Evolutionary conservation across 805 yeast species (phyloP), one percentile per base, ranked within the genome.

Genomic region (Komagataella ulmi): DNA sequence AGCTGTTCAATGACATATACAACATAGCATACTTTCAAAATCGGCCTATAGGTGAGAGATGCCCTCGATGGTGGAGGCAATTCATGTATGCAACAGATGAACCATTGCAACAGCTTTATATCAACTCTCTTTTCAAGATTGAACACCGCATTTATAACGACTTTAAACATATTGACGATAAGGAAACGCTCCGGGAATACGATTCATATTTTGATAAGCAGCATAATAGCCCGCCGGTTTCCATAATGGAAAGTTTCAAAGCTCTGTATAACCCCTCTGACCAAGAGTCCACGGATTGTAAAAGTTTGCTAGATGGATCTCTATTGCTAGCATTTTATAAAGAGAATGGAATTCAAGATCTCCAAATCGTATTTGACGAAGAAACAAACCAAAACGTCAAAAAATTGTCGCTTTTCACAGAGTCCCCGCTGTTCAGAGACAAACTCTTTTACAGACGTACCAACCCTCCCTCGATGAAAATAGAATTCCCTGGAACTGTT

Each of bases 401-500:
- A 5, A 30, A 8, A 8, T 30, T 30, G 12, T 30, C 40, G 3
- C 40, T 30, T 10, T 30, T 30, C 40, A 30, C 40, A 10, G 6
- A 30, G 40, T 30, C 40, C 3, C 40, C 40, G 40, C 5, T 30
- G 40, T 30, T 30, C 40, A 30, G 10, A 30, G 40, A 30, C 14
- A 30, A 30, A 30, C 40, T 30, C 40, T 30, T 7, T 8, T 30
- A 30, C 14, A 30, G 4, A 30, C 40, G 40, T 10, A 10, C 14
- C 40, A 30, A 30, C 14, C 40, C 40, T 14, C 40, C 40, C 14
- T 30, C 40, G 6, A 30, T 57, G 44, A 45, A 23, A 2, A 17
- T 60, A 2, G 43, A 40, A 6, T 3, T 61, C 2, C 49, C 49
- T 18, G 63, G 62, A 5, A 57, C 56, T 30, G 51, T 56, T 3